A percentile compares a stretch with the other conserved stretches of the same genome.
Evolutionary conservation across 768 basidiomycete species (phyloP).

Genomic region (Coprinellus micaceus): DNA sequence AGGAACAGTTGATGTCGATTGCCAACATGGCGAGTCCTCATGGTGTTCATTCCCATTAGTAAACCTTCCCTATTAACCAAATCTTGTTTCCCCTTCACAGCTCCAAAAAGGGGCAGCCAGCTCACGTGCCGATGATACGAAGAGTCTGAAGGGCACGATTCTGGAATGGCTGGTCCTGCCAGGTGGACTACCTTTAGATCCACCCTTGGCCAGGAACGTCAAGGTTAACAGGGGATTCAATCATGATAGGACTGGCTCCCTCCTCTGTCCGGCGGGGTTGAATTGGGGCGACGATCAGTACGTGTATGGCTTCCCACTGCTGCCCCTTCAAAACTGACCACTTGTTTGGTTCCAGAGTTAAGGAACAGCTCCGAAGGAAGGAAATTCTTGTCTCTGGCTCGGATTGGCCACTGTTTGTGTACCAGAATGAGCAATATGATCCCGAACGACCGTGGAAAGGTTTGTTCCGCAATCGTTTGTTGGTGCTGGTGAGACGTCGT

Average conservation of each 20-base stretch:
- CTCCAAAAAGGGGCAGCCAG: neutral
- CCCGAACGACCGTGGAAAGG: conserved; percentile 2
- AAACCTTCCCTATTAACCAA: too few relatives aligned
- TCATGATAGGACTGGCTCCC: neutral
- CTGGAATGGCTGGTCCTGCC: neutral
- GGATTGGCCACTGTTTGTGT: neutral
- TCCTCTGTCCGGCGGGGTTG: neutral
- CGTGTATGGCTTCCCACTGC: too few relatives aligned
- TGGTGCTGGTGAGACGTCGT: neutral
- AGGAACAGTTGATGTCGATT: neutral
- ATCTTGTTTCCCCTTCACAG: too few relatives aligned
- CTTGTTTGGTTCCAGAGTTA: neutral
- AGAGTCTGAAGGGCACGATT: neutral
- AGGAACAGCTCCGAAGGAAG: neutral
- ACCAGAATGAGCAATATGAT: neutral
- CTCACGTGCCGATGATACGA: neutral
- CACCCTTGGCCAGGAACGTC: neutral
- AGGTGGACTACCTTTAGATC: neutral
- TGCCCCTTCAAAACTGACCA: neutral
- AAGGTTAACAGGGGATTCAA: neutral
- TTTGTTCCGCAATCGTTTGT: neutral
- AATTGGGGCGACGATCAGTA: neutral
- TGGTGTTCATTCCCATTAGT: neutral
- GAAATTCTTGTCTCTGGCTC: neutral
- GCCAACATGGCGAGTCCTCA: neutral